Evolutionary conservation across 2,329 filamentous ascomycete species (phyloP), one percentile per base, ranked within the genome.

Genomic region (Torrubiellomyces zombiae): DNA sequence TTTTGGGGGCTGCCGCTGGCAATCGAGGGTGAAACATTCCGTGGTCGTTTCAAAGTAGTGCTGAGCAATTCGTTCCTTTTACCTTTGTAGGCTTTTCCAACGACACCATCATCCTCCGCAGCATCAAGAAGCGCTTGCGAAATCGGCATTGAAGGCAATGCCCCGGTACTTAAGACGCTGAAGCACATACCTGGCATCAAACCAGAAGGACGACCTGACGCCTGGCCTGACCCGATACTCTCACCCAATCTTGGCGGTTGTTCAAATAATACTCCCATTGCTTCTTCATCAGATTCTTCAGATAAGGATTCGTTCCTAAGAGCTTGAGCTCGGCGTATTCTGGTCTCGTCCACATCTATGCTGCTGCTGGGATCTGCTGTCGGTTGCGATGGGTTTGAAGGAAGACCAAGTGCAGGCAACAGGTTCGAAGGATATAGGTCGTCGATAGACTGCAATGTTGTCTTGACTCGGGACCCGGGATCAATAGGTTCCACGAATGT

Each of bases 371-470:
- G 49, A 24, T 55, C 32, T 2, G 10, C 12, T 6, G 23, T 23
- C 17, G 28, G 28, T 6, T 33, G 31, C 9, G 50, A 40, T 15
- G 79, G 46, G 23, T 68, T 40, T 3, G 44, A 44, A 5, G 51
- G 35, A 7, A 58, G 31, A 1, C 58, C 59, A 4, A 70, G 43
- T 3, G 47, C 51, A n/a, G 54, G 52, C 10, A 51, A 43, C 13
- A 83, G 48, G 23, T 70, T 77, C 12, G 67, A 61, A 0, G 79
- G 76, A 43, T 78, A 93, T 10, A 98, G 58, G 43, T 95, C 86
- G 43, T 85, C 76, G 1, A 95, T 74, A 26, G 86, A 85, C 40
- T 92, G 69, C 19, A 92, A 50, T 2, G 71, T 67, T 1, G 86
- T 92, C 37, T 74, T 75, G n/a, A 94, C 56, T 3, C 52, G 51